These are phyloP conservation scores for Solanum hybrid DNA, from an alignment of 305 asterid species.

Conservation along the genomic window DNA sequence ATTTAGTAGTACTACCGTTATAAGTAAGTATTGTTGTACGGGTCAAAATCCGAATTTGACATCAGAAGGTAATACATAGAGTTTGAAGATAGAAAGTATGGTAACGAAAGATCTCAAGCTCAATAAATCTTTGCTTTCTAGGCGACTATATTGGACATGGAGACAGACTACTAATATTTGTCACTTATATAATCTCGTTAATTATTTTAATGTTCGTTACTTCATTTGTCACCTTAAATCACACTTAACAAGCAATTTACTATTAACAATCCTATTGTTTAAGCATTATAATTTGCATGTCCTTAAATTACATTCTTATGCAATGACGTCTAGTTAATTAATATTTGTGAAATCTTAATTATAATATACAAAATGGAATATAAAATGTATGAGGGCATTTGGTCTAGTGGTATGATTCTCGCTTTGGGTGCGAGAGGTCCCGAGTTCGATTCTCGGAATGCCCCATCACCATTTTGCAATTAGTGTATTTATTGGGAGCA, in stretches of 20 bases:
- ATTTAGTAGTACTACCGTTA: background rate
- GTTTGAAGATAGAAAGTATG: no score
- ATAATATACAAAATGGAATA: no score
- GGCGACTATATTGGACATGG: background rate
- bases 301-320: background rate
- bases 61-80: no score
- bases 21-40: background rate
- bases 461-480: constrained; percentile 20
- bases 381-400: background rate
- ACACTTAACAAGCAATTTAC: background rate
- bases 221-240: background rate
- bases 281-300: background rate
- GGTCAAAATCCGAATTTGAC: background rate
- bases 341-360: background rate
- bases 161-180: background rate
- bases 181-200: background rate
- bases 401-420: no score
- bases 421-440: constrained; percentile 83
- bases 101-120: no score
- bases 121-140: background rate
- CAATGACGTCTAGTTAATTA: background rate
- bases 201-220: no score
- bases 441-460: constrained; percentile 92
- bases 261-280: background rate
- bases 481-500: no score